Percentiles rank a stretch among this genome's conserved stretches.
Conservation (phyloP, 2,329 filamentous ascomycete genomes). For the Trichoderma asperellum region DNA sequence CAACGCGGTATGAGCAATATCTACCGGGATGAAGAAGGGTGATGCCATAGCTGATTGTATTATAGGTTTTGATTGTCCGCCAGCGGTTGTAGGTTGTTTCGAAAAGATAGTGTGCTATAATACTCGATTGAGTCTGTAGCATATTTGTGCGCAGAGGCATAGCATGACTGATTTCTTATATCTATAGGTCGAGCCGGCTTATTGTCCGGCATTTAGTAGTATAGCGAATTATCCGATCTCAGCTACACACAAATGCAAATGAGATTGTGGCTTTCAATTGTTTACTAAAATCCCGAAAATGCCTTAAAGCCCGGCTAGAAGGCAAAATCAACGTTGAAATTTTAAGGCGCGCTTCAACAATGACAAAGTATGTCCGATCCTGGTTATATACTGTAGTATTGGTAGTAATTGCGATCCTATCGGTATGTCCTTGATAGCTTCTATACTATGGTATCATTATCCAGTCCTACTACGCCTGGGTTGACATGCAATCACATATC, state of each 20-base stretch:
- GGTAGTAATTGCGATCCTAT: too few species aligned
- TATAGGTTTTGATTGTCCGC: not conserved
- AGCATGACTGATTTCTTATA: not conserved
- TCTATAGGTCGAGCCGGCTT: not conserved
- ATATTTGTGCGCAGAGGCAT: not conserved
- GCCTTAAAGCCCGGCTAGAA: not conserved
- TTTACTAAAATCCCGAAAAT: not conserved
- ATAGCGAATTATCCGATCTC: not conserved
- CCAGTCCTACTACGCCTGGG: too few species aligned
- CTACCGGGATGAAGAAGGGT: not conserved
- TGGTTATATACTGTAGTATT: not conserved
- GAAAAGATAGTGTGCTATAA: not conserved
- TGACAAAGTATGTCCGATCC: not conserved
- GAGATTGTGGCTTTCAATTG: not conserved
- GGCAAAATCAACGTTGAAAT: not conserved
- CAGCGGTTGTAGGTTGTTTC: not conserved
- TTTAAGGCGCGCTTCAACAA: not conserved
- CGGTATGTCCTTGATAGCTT: too few species aligned
- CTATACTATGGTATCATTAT: too few species aligned
- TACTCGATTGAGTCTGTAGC: not conserved
- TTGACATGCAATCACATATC: too few species aligned
- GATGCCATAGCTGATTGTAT: not conserved
- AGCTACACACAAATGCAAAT: not conserved
- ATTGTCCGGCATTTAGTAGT: not conserved
- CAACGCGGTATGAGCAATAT: conserved; percentile 1